Base-by-base conservation (phyloP, 352 stramenopile species). In the Hyaloperonospora arabidopsidis region DNA sequence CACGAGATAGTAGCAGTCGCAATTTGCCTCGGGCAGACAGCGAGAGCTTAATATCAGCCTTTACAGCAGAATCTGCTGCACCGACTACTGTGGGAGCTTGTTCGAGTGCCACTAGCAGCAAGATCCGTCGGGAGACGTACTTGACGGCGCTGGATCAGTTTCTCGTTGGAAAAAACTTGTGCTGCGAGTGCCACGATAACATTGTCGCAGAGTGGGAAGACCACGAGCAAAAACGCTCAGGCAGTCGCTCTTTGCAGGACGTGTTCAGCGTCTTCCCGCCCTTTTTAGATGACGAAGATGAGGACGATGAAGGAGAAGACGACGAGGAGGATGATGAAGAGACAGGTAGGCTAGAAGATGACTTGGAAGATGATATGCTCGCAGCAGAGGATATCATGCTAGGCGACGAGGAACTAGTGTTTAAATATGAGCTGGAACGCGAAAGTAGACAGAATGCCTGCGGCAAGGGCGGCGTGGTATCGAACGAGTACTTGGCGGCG, bases 181-280 rank as follows among this genome's bases (percentile, higher is more conserved):
- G 79, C 68, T 89, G 77, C 57, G 79, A 89, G 63, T 89, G 79
- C 52, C 79, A 89, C 59, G 79, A 89, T 70, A 89, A 89, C 41
- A 77, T 89, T 29, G 76, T 89, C 28, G 75, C 76, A 47, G 79
- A 89, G 65, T 89, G 79, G 79, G 79, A 87, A 55, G 79, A 89
- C 49, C 73, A 85, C 45, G 79, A 89, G 49, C 72, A 72, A 18
- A 76, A 72, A 49, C 79, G 79, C 18, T 80, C 73, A 4, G 72
- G 77, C 13, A 85, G 64, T 49, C 79, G 79, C 39, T 87, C 77
- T 52, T 45, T 87, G 29, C 79, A 85, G 57, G 79, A 87, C 45
- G 72, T 87, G 25, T 86, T 89, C 45, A 87, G 74, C 41, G 75
- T 89, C 36, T 86, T 87, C 43, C 79, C 79, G 19, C 77, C 79